Conservation (phyloP, 176 grass and related monocot species). For the Tillandsia leiboldiana region DNA sequence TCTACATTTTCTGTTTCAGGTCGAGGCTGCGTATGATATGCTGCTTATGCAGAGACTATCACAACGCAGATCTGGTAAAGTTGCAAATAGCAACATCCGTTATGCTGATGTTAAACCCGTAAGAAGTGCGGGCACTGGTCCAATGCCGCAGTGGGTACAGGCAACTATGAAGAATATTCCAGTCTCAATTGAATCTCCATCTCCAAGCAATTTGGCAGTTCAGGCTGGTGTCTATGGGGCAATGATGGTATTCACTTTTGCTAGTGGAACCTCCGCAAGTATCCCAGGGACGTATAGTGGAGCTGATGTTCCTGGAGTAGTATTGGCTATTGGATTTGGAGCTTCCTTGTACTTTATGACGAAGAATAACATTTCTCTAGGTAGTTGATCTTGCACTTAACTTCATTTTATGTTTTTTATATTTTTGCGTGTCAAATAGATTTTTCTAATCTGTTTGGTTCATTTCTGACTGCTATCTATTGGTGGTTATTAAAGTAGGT, state of each 20-base stretch:
- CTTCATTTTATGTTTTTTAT: not conserved
- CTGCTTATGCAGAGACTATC: slow-evolving; percentile 90
- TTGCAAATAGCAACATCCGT: slow-evolving; percentile 59
- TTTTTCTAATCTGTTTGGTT: slow-evolving; percentile 9
- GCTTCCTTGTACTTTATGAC: slow-evolving; percentile 86
- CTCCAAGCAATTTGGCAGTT: slow-evolving; percentile 51
- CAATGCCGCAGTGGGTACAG: slow-evolving; percentile 67
- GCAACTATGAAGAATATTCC: slow-evolving; percentile 51
- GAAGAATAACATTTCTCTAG: slow-evolving; percentile 90
- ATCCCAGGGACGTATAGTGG: slow-evolving; percentile 53
- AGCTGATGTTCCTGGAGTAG: slow-evolving; percentile 59
- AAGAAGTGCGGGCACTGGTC: slow-evolving; percentile 10
- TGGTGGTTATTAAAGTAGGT: not conserved
- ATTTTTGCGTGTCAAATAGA: not conserved
- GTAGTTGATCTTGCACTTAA: slow-evolving; percentile 19
- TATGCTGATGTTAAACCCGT: slow-evolving; percentile 91
- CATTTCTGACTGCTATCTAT: not conserved
- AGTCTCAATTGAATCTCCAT: slow-evolving; percentile 58
- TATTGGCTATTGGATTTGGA: slow-evolving; percentile 78
- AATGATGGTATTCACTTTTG: slow-evolving; percentile 81
- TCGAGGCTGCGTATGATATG: slow-evolving; percentile 88
- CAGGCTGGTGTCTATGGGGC: slow-evolving; percentile 72
- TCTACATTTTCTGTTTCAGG: slow-evolving; percentile 41
- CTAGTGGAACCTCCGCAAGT: slow-evolving; percentile 51
- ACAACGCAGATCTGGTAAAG: slow-evolving; percentile 71